Evolutionary conservation across 2,329 filamentous ascomycete species (phyloP).

Genomic region (Leptosphaerulina australis): DNA sequence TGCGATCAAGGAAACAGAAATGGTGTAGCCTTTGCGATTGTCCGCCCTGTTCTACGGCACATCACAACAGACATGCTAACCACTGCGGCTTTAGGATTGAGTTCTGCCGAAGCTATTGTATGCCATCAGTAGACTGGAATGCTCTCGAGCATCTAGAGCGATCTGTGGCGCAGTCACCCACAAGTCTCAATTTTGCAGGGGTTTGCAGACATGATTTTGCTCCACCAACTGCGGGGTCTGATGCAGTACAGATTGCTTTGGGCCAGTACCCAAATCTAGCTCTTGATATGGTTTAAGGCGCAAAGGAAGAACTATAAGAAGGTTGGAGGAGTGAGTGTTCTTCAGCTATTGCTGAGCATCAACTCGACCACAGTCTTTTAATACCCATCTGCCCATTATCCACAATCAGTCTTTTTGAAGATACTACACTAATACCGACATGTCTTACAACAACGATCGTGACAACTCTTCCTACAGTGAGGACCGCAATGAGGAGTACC

Average conservation of each 20-base stretch:
- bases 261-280: neutral
- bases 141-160: constrained; percentile 10
- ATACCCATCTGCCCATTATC: neutral
- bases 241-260: constrained; percentile 1
- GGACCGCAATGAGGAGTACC: constrained; percentile 25
- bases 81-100: constrained; percentile 5
- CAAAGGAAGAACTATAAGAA: constrained; percentile 7
- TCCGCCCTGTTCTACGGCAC: neutral
- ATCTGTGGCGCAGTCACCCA: constrained; percentile 17
- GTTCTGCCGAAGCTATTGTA: constrained; percentile 9
- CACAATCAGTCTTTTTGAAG: neutral
- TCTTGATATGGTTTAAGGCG: neutral
- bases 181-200: constrained; percentile 16
- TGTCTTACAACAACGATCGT: constrained; percentile 38
- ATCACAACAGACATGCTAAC: constrained; percentile 5
- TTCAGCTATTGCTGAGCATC: neutral
- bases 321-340: neutral
- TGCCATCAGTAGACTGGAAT: constrained; percentile 2
- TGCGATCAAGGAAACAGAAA: neutral
- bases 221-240: constrained; percentile 20
- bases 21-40: neutral
- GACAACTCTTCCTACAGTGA: constrained; percentile 23
- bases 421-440: constrained; percentile 2
- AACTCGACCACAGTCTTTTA: neutral
- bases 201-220: constrained; percentile 7